These are phyloP conservation scores for Nemania sp. DNA, from an alignment of 2,329 filamentous ascomycete species.

Conservation along the genomic window DNA sequence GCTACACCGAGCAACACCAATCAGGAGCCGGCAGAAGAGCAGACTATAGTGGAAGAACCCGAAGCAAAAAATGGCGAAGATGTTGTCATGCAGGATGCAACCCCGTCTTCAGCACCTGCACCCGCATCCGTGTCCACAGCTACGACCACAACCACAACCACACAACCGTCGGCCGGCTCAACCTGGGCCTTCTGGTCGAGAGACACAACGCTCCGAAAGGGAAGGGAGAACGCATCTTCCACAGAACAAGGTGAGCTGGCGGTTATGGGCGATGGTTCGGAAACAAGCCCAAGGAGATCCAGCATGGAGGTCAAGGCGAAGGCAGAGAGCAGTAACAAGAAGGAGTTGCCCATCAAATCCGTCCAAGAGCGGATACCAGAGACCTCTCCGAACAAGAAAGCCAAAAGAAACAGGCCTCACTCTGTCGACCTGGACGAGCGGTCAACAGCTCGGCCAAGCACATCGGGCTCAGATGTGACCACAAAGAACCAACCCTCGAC, in stretches of 20 bases:
- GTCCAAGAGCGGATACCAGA: constrained; percentile 37
- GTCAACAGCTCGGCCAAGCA: constrained; percentile 41
- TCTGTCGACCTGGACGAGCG: constrained; percentile 52
- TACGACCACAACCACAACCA: constrained; percentile 25
- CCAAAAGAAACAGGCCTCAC: constrained; percentile 50
- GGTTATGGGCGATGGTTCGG: constrained; percentile 59
- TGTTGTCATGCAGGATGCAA: constrained; percentile 49
- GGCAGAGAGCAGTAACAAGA: constrained; percentile 36
- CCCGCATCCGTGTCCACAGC: constrained; percentile 27
- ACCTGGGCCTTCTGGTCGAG: constrained; percentile 84
- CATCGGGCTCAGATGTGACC: constrained; percentile 39
- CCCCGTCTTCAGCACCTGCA: constrained; percentile 32
- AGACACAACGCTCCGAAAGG: constrained; percentile 49
- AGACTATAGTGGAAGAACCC: constrained; percentile 27
- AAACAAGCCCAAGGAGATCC: constrained; percentile 57
- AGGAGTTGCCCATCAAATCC: constrained; percentile 39
- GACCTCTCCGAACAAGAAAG: constrained; percentile 42
- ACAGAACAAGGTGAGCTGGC: constrained; percentile 57
- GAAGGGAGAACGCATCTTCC: constrained; percentile 34
- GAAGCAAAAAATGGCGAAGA: constrained; percentile 43
- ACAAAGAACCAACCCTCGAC: constrained; percentile 36
- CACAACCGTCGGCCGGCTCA: constrained; percentile 57
- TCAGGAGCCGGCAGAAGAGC: constrained; percentile 23
- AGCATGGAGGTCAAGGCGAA: constrained; percentile 47
- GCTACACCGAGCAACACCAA: constrained; percentile 17